phyloP scores from a whole-genome alignment of 352 stramenopile genomes.

The Pythium brachiatum region DNA sequence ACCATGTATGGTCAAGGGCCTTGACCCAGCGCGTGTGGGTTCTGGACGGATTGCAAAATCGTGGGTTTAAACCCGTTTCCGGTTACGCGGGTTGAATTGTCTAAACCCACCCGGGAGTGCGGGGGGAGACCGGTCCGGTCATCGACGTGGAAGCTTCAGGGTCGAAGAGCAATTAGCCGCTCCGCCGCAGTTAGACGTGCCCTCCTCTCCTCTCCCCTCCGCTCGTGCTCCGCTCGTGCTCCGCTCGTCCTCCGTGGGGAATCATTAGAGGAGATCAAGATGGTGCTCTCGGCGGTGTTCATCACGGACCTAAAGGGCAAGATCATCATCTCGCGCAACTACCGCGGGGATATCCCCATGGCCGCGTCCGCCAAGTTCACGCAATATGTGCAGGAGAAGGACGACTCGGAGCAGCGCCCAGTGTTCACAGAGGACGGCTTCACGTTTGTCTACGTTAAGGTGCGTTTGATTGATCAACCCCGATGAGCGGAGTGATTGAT shows the following conservation, averaged over 20 bases:
- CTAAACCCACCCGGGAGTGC: constrained; percentile 1
- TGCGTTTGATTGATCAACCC: constrained; percentile 22
- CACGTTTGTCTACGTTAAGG: constrained; percentile 95
- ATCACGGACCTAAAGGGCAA: constrained; percentile 99
- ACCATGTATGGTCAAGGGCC: too few species aligned
- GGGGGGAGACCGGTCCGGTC: constrained; percentile 2
- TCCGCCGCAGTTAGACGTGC: not conserved
- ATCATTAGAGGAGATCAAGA: constrained; percentile 30
- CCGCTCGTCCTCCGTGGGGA: not conserved
- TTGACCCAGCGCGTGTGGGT: constrained; percentile 6
- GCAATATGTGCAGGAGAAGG: constrained; percentile 92
- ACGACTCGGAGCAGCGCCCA: constrained; percentile 92
- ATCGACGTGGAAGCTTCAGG: constrained; percentile 28
- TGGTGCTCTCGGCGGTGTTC: constrained; percentile 98
- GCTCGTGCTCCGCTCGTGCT: not conserved
- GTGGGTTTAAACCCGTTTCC: not conserved
- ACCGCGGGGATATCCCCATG: constrained; percentile 98
- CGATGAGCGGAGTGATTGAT: not conserved
- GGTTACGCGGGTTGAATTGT: not conserved
- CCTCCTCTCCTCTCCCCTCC: not conserved
- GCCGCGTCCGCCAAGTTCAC: constrained; percentile 88
- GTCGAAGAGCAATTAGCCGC: not conserved
- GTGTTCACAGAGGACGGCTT: constrained; percentile 93
- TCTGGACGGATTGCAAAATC: constrained; percentile 4
- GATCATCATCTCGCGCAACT: constrained; percentile 99